phyloP scores from a whole-genome alignment of 2,329 filamentous ascomycete species.

The Colletotrichum navitas region DNA sequence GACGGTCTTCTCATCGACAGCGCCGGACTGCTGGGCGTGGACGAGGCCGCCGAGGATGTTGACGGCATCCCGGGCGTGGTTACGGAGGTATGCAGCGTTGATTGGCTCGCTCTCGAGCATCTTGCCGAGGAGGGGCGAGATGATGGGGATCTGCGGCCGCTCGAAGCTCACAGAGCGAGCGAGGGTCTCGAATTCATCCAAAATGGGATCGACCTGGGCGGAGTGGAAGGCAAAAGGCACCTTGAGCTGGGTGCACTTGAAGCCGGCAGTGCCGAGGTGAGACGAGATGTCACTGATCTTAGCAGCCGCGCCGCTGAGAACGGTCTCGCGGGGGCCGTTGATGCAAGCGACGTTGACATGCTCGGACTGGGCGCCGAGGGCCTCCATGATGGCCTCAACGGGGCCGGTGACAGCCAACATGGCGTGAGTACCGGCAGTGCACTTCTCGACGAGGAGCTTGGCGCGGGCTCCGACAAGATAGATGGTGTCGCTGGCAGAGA shows the following conservation, averaged over 20 bases:
- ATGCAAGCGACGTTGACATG: slow-evolving; percentile 74
- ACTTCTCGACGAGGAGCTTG: slow-evolving; percentile 72
- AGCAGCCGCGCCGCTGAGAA: slow-evolving; percentile 66
- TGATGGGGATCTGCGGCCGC: slow-evolving; percentile 67
- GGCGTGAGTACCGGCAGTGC: slow-evolving; percentile 74
- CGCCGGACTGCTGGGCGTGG: slow-evolving; percentile 63
- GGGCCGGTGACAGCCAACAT: slow-evolving; percentile 65
- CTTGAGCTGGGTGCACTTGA: slow-evolving; percentile 60
- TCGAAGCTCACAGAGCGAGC: slow-evolving; percentile 55
- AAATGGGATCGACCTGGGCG: slow-evolving; percentile 65
- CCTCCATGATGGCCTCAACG: slow-evolving; percentile 65
- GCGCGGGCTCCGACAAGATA: slow-evolving; percentile 78
- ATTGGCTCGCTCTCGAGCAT: slow-evolving; percentile 65
- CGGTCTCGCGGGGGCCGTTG: slow-evolving; percentile 81
- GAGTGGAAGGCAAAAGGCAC: slow-evolving; percentile 69
- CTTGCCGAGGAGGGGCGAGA: slow-evolving; percentile 74
- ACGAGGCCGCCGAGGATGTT: slow-evolving; percentile 73
- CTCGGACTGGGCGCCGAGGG: slow-evolving; percentile 57
- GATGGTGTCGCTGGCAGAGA: slow-evolving; percentile 78
- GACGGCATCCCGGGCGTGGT: slow-evolving; percentile 73
- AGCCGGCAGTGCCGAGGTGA: slow-evolving; percentile 48
- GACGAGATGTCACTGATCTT: slow-evolving; percentile 60
- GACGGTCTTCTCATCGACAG: slow-evolving; percentile 72
- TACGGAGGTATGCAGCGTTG: slow-evolving; percentile 69
- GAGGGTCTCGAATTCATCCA: slow-evolving; percentile 68